Evolutionary conservation across 2,329 filamentous ascomycete species (phyloP).

Genomic region (Xylaria arbuscula): DNA sequence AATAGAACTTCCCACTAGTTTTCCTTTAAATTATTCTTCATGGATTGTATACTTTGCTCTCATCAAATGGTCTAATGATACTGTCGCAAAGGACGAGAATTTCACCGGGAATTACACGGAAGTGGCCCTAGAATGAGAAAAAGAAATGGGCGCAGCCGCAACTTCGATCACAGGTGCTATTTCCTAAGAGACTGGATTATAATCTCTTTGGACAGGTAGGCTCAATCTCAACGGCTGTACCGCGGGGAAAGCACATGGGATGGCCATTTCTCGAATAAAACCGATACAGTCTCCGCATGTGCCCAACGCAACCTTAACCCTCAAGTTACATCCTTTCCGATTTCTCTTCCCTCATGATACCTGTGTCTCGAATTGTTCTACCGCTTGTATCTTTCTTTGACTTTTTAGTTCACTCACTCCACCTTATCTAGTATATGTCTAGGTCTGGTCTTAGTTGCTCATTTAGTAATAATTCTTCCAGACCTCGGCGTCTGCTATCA

Average conservation of each 20-base stretch:
- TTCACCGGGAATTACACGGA: neutral
- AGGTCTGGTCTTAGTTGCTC: neutral
- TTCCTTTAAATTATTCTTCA: neutral
- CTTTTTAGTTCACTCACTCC: neutral
- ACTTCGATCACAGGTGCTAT: neutral
- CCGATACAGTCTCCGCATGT: neutral
- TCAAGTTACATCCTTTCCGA: neutral
- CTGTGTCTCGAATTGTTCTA: slow-evolving; percentile 1
- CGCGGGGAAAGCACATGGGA: neutral
- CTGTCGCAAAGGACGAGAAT: neutral
- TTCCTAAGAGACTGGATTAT: neutral
- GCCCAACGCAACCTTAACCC: neutral
- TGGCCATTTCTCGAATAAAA: no score
- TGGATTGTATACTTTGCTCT: neutral
- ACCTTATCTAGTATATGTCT: neutral
- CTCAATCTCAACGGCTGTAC: neutral
- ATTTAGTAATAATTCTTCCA: neutral
- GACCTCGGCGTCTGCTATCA: neutral
- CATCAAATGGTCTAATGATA: neutral
- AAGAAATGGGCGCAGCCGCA: neutral
- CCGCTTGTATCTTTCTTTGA: neutral
- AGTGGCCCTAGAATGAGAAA: neutral
- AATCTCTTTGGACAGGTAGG: neutral
- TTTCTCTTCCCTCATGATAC: neutral
- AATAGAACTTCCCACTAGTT: neutral